These are phyloP conservation scores for Stephanodiscus minutulus DNA, from an alignment of 108 stramenopile species.

Conservation along the genomic window DNA sequence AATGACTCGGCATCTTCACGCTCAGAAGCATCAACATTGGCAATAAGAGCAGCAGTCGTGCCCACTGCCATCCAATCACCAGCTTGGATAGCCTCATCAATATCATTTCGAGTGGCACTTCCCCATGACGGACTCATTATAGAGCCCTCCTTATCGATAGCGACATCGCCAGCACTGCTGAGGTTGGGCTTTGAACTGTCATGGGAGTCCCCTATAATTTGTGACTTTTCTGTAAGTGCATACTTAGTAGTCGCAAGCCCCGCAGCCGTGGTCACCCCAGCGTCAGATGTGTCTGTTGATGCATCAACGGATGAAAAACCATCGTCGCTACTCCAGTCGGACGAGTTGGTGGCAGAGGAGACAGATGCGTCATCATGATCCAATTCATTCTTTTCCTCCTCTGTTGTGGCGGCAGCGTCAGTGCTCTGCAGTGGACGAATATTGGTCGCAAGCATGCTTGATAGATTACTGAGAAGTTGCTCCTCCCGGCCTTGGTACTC, in stretches of 20 bases:
- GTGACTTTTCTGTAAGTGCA: background rate
- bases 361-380: background rate
- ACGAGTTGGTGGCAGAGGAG: slow-evolving; percentile 4
- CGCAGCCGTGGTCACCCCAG: background rate
- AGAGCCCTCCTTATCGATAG: background rate
- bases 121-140: background rate
- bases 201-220: no score
- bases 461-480: slow-evolving; percentile 56
- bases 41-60: slow-evolving; percentile 83
- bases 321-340: slow-evolving; percentile 26
- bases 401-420: background rate
- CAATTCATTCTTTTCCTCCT: background rate
- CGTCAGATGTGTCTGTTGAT: slow-evolving; percentile 13
- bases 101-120: slow-evolving; percentile 50
- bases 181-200: background rate
- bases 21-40: slow-evolving; percentile 54
- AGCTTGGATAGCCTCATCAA: slow-evolving; percentile 78
- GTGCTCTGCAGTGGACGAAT: background rate
- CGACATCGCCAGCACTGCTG: slow-evolving; percentile 5
- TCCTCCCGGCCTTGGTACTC: slow-evolving; percentile 68
- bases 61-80: slow-evolving; percentile 90
- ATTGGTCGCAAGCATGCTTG: slow-evolving; percentile 53
- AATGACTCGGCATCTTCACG: slow-evolving; percentile 14
- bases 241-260: background rate
- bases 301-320: slow-evolving; percentile 46